Conservation (phyloP, 2,329 filamentous ascomycete species). For the Hypoxylon sp. region DNA sequence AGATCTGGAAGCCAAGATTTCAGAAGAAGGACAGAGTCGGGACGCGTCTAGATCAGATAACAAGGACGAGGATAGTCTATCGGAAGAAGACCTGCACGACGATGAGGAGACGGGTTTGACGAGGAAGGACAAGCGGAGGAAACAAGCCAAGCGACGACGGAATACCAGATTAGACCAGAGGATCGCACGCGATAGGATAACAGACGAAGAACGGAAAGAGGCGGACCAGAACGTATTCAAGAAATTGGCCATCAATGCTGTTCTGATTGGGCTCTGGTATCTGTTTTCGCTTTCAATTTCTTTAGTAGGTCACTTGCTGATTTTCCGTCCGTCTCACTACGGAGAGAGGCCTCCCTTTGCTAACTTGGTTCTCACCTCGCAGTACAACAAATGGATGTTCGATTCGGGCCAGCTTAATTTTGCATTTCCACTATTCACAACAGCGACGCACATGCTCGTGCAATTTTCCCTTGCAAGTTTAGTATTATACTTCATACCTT, state of each 20-base stretch:
- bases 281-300: conserved; percentile 94
- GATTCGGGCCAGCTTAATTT: conserved; percentile 88
- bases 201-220: conserved; percentile 80
- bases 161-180: conserved; percentile 80
- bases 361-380: conserved; percentile 39
- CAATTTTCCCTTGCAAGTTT: conserved; percentile 86
- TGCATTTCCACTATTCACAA: conserved; percentile 94
- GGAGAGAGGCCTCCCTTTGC: conserved; percentile 44
- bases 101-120: conserved; percentile 94
- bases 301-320: conserved; percentile 72
- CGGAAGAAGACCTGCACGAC: conserved; percentile 81
- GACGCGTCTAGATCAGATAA: conserved; percentile 50
- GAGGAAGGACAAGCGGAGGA: conserved; percentile 77
- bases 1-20: conserved; percentile 62
- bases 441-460: conserved; percentile 94
- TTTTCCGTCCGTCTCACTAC: conserved; percentile 1
- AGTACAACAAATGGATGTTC: conserved; percentile 99
- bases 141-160: conserved; percentile 75
- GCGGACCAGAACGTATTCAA: conserved; percentile 81
- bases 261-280: conserved; percentile 89
- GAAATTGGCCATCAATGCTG: conserved; percentile 79
- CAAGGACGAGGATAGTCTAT: conserved; percentile 68
- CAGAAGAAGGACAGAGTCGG: conserved; percentile 59
- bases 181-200: conserved; percentile 73
- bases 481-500: conserved; percentile 86